Conservation (phyloP, 257 asterid species). For the Scutellaria baicalensis region DNA sequence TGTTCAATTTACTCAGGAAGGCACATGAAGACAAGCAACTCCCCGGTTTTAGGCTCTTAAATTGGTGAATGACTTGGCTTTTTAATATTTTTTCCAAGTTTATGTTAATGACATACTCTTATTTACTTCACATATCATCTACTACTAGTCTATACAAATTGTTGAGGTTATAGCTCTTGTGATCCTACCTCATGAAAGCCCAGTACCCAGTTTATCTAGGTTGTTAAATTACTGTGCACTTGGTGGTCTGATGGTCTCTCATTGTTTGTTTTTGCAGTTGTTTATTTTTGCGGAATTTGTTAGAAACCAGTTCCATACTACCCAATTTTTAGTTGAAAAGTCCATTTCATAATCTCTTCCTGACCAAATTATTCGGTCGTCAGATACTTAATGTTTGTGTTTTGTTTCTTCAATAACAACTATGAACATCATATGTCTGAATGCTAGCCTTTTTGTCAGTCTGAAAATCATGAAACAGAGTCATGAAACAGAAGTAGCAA, state of each 20-base stretch:
- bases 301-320: background rate
- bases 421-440: no score
- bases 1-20: slow-evolving; percentile 76
- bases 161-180: background rate
- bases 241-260: background rate
- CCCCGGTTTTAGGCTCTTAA: slow-evolving; percentile 94
- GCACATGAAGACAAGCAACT: slow-evolving; percentile 85
- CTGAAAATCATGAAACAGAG: background rate
- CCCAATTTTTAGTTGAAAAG: background rate
- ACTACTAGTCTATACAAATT: background rate
- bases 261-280: background rate
- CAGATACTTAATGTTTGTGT: background rate
- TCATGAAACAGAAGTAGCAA: background rate
- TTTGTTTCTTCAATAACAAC: background rate
- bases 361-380: background rate
- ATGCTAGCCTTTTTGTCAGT: background rate
- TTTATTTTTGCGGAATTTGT: background rate
- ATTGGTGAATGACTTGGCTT: slow-evolving; percentile 52
- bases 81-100: background rate
- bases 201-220: background rate
- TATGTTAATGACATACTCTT: background rate
- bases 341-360: background rate
- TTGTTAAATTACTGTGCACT: background rate
- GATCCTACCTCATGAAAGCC: background rate
- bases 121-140: background rate